A percentile compares a stretch with the other conserved stretches of the same genome.
Conservation (phyloP, 805 yeast species). For the Clavispora santaluciae region DNA sequence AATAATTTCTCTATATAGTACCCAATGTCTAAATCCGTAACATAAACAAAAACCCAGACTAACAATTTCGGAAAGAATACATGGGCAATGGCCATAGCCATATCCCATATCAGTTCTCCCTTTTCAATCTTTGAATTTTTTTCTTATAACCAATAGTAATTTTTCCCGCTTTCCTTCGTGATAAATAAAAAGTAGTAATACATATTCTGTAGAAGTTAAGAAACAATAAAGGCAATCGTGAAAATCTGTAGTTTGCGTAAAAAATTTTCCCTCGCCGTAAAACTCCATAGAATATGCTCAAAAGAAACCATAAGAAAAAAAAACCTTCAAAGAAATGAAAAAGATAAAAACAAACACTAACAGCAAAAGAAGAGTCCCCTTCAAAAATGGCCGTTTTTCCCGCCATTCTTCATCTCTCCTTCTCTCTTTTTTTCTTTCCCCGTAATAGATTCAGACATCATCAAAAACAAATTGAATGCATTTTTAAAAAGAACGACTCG, state of each 20-base stretch:
- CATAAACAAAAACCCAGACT: not conserved
- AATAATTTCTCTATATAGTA: conserved; percentile 22
- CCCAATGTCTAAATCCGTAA: conserved; percentile 41
- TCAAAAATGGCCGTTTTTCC: not conserved
- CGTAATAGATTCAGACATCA: conserved; percentile 11
- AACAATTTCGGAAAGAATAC: conserved; percentile 9
- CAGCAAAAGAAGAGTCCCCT: not conserved
- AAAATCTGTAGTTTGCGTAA: conserved; percentile 8
- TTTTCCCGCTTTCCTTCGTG: conserved; percentile 10
- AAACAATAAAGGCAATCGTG: conserved; percentile 5
- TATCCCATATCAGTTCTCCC: conserved; percentile 13
- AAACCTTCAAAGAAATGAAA: conserved; percentile 11
- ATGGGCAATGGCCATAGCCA: not conserved
- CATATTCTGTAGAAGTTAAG: conserved; percentile 4
- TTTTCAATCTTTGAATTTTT: conserved; percentile 3
- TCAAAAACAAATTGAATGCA: conserved; percentile 4
- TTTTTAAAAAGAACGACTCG: not conserved
- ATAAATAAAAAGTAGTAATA: conserved; percentile 9
- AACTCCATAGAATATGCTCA: conserved; percentile 11
- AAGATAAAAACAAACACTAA: not conserved
- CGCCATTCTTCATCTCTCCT: conserved; percentile 1
- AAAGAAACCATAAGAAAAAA: conserved; percentile 8
- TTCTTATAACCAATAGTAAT: not conserved
- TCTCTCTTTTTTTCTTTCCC: conserved; percentile 14
- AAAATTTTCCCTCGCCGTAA: conserved; percentile 13